Evolutionary conservation across 1,284 basidiomycete species (phyloP).

Genomic region (Ganoderma sinense): DNA sequence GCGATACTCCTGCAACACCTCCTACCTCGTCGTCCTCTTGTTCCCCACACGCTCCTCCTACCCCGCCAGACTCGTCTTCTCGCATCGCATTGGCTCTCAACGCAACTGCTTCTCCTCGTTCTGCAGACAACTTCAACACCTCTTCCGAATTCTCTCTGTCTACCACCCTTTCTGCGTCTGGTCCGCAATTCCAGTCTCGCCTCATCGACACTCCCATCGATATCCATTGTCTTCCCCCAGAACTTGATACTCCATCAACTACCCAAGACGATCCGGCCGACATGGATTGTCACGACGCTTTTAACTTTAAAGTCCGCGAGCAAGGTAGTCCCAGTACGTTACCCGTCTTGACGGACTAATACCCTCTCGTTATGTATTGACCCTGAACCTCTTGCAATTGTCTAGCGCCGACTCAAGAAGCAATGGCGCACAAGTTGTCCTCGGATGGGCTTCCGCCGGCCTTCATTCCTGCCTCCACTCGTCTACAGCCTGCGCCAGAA

Average conservation of each 20-base stretch:
- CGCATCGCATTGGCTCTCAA: conserved; percentile 8
- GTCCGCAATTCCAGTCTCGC: conserved; percentile 29
- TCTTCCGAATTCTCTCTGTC: conserved; percentile 23
- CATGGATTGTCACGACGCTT: neutral
- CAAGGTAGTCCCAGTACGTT: conserved; percentile 25
- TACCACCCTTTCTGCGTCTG: conserved; percentile 23
- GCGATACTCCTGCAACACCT: conserved; percentile 29
- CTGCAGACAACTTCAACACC: conserved; percentile 9
- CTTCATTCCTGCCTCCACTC: conserved; percentile 23
- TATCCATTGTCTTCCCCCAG: conserved; percentile 26
- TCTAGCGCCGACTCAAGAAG: conserved; percentile 25
- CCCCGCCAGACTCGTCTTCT: conserved; percentile 29
- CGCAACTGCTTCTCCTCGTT: conserved; percentile 14
- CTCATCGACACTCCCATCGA: conserved; percentile 34
- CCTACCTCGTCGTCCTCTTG: conserved; percentile 7
- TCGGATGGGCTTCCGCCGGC: conserved; percentile 21
- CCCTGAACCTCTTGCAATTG: neutral
- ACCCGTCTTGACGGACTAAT: neutral
- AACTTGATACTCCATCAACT: conserved; percentile 19
- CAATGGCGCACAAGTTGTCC: conserved; percentile 6
- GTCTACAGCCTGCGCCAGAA: neutral
- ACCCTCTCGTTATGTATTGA: too few species aligned
- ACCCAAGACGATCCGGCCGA: neutral
- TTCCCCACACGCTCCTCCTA: conserved; percentile 24
- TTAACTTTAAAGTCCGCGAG: conserved; percentile 6